phyloP scores from a whole-genome alignment of 2,329 filamentous ascomycete genomes.

The Metarhizium album region DNA sequence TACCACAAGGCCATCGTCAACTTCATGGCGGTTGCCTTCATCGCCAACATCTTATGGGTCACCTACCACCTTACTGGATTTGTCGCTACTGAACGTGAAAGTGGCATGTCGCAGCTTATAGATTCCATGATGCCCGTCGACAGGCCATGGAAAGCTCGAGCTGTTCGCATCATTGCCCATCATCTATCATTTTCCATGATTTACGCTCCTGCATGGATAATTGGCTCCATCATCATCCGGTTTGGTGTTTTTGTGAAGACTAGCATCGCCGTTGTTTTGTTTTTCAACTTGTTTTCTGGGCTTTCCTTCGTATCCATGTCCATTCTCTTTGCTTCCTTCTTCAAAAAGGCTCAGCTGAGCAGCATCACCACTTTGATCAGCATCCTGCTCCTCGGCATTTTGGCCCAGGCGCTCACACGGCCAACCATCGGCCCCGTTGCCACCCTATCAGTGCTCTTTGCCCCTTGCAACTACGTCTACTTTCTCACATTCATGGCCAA shows the following conservation, averaged over 20 bases:
- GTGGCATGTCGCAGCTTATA: conserved; percentile 77
- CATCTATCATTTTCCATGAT: conserved; percentile 72
- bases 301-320: conserved; percentile 70
- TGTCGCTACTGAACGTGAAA: conserved; percentile 75
- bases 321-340: conserved; percentile 71
- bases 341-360: conserved; percentile 78
- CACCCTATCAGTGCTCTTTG: conserved; percentile 65
- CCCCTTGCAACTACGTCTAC: conserved; percentile 80
- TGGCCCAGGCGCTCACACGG: conserved; percentile 63
- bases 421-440: conserved; percentile 54
- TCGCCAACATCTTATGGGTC: conserved; percentile 69
- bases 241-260: conserved; percentile 55
- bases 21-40: conserved; percentile 68
- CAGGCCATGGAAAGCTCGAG: conserved; percentile 64
- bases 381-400: conserved; percentile 65
- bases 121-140: conserved; percentile 84
- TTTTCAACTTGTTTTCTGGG: conserved; percentile 69
- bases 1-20: conserved; percentile 66
- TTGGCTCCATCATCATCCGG: conserved; percentile 56
- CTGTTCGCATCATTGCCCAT: conserved; percentile 65
- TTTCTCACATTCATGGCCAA: conserved; percentile 67
- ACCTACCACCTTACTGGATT: conserved; percentile 81
- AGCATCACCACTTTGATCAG: conserved; percentile 69
- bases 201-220: conserved; percentile 74
- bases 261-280: conserved; percentile 52